These are phyloP conservation scores for Fusarium oxysporum DNA, from an alignment of 2,329 filamentous ascomycete genomes.

Conservation along the genomic window DNA sequence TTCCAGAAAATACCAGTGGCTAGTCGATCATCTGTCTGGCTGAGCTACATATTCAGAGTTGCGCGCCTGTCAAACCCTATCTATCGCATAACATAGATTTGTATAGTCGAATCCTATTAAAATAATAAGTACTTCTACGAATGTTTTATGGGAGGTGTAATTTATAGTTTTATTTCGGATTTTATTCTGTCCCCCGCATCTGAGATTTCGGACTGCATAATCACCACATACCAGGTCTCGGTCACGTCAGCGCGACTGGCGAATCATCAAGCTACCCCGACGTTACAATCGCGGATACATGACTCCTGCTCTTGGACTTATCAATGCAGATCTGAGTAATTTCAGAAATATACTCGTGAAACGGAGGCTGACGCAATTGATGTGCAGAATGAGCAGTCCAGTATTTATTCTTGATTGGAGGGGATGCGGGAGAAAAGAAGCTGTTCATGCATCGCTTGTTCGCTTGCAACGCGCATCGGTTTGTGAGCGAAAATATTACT, in stretches of 20 bases:
- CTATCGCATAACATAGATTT: rapidly evolving
- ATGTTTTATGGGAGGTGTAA: rapidly evolving
- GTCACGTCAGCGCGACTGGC: slow-evolving; percentile 26
- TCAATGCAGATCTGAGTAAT: background rate
- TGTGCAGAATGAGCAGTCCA: slow-evolving; percentile 9
- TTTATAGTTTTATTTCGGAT: rapidly evolving
- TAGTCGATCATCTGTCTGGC: rapidly evolving
- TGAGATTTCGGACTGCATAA: background rate
- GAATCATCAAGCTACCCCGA: background rate
- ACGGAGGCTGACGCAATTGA: slow-evolving; percentile 22
- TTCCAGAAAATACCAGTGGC: rapidly evolving
- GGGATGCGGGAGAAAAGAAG: too few species aligned
- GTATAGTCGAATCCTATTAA: too few species aligned
- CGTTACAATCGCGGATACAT: background rate
- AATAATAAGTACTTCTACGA: too few species aligned
- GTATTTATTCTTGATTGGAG: rapidly evolving
- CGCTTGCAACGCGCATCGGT: too few species aligned
- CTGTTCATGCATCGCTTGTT: background rate
- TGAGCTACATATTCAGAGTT: rapidly evolving
- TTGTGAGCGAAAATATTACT: too few species aligned
- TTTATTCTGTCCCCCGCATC: rapidly evolving
- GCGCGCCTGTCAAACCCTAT: rapidly evolving
- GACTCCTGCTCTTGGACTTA: background rate
- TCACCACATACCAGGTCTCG: slow-evolving; percentile 29
- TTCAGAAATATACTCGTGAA: background rate